Percentiles rank a stretch among this genome's conserved stretches.
phyloP scores from a whole-genome alignment of 345 rosid species.

The Eucalyptus regnans region DNA sequence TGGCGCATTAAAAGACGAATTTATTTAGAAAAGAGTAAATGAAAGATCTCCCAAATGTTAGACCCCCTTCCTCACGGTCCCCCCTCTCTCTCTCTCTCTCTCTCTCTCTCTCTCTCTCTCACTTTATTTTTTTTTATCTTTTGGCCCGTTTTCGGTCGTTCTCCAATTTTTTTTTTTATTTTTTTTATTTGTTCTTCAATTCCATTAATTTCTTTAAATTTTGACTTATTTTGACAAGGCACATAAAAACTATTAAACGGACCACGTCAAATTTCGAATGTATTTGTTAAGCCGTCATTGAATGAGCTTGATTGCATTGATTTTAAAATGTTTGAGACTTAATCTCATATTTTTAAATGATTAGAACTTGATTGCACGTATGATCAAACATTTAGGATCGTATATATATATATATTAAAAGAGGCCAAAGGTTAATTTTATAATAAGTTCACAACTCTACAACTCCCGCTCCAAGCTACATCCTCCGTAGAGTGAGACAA shows the following conservation, averaged over 20 bases:
- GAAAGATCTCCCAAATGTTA: neutral
- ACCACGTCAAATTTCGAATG: neutral
- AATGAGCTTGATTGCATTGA: neutral
- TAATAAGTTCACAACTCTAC: neutral
- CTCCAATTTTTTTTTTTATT: too few species aligned
- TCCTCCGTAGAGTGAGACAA: neutral
- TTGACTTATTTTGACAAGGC: neutral
- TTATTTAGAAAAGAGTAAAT: neutral
- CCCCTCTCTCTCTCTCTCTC: rapidly evolving
- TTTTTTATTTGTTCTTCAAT: neutral
- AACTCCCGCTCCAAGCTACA: neutral
- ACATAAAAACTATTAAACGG: neutral
- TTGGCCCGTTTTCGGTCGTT: neutral
- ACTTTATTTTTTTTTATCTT: neutral
- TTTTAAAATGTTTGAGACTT: neutral
- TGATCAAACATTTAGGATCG: neutral
- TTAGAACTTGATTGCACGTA: neutral
- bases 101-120: neutral
- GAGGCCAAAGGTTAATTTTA: neutral
- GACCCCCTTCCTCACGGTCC: neutral
- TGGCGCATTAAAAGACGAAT: neutral
- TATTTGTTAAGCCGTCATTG: rapidly evolving
- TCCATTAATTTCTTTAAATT: neutral
- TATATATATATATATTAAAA: rapidly evolving
- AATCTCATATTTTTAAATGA: neutral